Conservation (phyloP, 2,329 filamentous ascomycete species). For the Pyrenochaeta sp. region DNA sequence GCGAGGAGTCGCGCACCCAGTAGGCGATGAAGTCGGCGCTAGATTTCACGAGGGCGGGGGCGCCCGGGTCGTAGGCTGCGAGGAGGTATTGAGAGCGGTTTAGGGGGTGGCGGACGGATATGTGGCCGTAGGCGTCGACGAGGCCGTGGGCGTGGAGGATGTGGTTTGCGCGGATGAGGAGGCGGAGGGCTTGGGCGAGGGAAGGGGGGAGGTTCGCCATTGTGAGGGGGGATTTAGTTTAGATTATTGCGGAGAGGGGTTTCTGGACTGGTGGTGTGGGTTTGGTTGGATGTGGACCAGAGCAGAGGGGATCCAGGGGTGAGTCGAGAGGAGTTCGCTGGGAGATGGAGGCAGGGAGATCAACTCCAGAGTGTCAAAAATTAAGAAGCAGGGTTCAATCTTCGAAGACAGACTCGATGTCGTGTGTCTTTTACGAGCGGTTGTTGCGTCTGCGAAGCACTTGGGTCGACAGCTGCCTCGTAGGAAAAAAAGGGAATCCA, state of each 20-base stretch:
- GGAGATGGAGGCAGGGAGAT: no score
- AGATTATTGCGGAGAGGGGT: background rate
- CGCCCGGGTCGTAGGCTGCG: conserved; percentile 51
- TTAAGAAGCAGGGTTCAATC: no score
- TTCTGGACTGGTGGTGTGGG: background rate
- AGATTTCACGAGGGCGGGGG: conserved; percentile 57
- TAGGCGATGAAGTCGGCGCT: conserved; percentile 58
- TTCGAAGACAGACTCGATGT: no score
- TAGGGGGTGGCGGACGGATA: conserved; percentile 59
- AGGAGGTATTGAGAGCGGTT: conserved; percentile 58
- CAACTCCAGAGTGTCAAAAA: no score
- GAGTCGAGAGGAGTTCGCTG: no score
- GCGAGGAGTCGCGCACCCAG: conserved; percentile 50
- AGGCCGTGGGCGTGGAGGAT: conserved; percentile 60
- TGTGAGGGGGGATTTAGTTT: background rate
- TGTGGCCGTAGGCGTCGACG: conserved; percentile 62
- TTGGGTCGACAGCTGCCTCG: no score
- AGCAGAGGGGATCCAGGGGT: no score
- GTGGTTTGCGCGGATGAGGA: conserved; percentile 49
- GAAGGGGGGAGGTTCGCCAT: conserved; percentile 16
- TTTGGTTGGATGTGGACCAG: no score
- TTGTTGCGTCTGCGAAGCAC: no score
- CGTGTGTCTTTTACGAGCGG: no score
- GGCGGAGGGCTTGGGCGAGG: conserved; percentile 26
- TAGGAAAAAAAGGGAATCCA: no score